Base-by-base conservation (phyloP, 257 asterid genomes). In the Solanum pimpinellifolium region DNA sequence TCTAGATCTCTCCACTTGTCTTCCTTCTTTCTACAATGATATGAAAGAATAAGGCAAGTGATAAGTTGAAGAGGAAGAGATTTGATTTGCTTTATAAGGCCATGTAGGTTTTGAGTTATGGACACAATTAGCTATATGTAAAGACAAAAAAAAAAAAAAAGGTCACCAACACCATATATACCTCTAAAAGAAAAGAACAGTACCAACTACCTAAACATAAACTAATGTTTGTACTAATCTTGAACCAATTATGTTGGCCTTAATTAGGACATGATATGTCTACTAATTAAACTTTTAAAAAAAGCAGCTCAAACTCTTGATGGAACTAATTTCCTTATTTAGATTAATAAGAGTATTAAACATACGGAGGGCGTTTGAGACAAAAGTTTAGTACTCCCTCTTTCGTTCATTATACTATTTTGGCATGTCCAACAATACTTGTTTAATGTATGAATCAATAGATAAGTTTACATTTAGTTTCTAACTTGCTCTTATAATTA, bases 191-290 rank as follows among this genome's bases (percentile, higher is more conserved):
- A 90, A 29, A 77, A 88, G 20, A 59, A 66, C 23, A 83, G 83
- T 83, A 62, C 89, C 59, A 87, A 77, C 86, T 46, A 68, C 44
- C 85, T 80, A 80, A 80, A 80, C 68, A 10, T 46, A 80, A 86
- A 89, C 76, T 85, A 85, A 89, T 31, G 85, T 78, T 86, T 90
- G 88, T 90, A 89, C 74, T 42, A 41, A 33, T 20, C 60, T 89
- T 89, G 89, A 91, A 92, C 93, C 90, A 86, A 69, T 42, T 70
- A 59, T 87, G 87, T 44, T 90, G 86, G n/a, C 65, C 42, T 87
- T 86, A 41, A 59, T 86, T 35, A 49, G 49, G 86, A 44, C 47
- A 77, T 86, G 87, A 69, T 72, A 78, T 72, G 80, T 81, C 78
- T 52, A 41, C 52, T 44, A 56, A 37, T 8, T 25, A 68, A 12